phyloP scores from a whole-genome alignment of 2,329 filamentous ascomycete species.

The Sphaerulina populicola region DNA sequence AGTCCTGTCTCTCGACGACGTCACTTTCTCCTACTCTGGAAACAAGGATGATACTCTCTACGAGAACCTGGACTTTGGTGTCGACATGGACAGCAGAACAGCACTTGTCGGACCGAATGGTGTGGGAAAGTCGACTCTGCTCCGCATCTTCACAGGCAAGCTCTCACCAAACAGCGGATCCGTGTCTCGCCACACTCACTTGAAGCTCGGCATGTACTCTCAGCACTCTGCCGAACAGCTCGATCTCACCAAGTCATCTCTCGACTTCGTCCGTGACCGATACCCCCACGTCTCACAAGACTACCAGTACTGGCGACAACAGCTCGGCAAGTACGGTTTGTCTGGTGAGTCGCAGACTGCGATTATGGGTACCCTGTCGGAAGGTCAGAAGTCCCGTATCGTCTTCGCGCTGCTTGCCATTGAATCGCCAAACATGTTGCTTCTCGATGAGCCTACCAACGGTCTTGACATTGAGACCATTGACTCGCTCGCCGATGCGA shows the following conservation, averaged over 20 bases:
- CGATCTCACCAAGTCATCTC: conserved; percentile 91
- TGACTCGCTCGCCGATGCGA: conserved; percentile 92
- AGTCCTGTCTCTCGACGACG: conserved; percentile 90
- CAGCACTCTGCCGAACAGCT: conserved; percentile 98
- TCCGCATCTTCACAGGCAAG: conserved; percentile 94
- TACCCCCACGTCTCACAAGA: conserved; percentile 84
- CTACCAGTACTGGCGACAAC: conserved; percentile 98
- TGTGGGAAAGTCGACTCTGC: conserved; percentile 96
- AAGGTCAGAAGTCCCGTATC: conserved; percentile 96
- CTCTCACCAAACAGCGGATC: conserved; percentile 73
- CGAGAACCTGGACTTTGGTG: conserved; percentile 92
- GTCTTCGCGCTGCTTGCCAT: conserved; percentile 95
- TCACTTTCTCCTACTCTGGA: conserved; percentile 96
- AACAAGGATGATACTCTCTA: conserved; percentile 85
- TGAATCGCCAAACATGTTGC: conserved; percentile 91
- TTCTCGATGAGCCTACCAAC: conserved; percentile 98
- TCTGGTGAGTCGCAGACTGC: conserved; percentile 90
- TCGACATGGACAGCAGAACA: conserved; percentile 98
- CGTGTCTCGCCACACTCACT: conserved; percentile 88
- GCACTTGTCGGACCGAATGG: conserved; percentile 96
- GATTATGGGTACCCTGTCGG: conserved; percentile 93
- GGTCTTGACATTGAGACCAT: conserved; percentile 98
- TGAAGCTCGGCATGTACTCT: conserved; percentile 96
- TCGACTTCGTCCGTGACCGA: conserved; percentile 97
- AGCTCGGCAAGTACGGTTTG: conserved; percentile 89